A percentile compares a stretch with the other conserved stretches of the same genome.
Evolutionary conservation across 371 early-diverging fungal genomes (phyloP).

Genomic region (Batrachochytrium dendrobatidis): DNA sequence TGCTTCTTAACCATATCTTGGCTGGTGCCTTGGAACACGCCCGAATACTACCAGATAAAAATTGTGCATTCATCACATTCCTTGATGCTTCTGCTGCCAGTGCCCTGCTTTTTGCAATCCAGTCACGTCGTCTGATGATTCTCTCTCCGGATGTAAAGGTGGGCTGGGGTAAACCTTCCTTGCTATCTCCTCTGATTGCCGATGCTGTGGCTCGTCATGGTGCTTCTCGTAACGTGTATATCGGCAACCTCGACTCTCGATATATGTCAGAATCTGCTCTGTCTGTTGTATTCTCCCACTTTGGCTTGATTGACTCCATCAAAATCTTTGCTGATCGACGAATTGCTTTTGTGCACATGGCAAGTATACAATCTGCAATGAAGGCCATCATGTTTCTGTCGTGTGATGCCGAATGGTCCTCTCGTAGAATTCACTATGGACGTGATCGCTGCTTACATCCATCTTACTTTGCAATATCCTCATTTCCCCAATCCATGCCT

Average conservation of each 20-base stretch:
- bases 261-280: slow-evolving; percentile 45
- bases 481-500: background rate
- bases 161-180: slow-evolving; percentile 70
- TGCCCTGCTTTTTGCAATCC: slow-evolving; percentile 39
- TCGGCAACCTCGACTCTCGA: slow-evolving; percentile 58
- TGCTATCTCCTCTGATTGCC: slow-evolving; percentile 39
- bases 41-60: slow-evolving; percentile 65
- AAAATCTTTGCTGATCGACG: slow-evolving; percentile 61
- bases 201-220: slow-evolving; percentile 55
- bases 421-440: slow-evolving; percentile 61
- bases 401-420: slow-evolving; percentile 44
- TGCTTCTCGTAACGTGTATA: slow-evolving; percentile 69
- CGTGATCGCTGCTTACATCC: slow-evolving; percentile 68
- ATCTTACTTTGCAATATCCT: slow-evolving; percentile 5
- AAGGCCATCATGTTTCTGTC: slow-evolving; percentile 58
- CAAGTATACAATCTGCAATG: slow-evolving; percentile 58
- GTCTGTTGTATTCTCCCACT: slow-evolving; percentile 48
- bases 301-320: slow-evolving; percentile 67
- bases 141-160: slow-evolving; percentile 54
- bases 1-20: slow-evolving; percentile 36
- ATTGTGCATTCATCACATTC: slow-evolving; percentile 74
- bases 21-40: slow-evolving; percentile 37
- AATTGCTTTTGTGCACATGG: slow-evolving; percentile 78
- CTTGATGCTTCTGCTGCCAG: slow-evolving; percentile 59
- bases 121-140: slow-evolving; percentile 27